phyloP scores from a whole-genome alignment of 148 eudicot species.

The Salicornia ramosissima region DNA sequence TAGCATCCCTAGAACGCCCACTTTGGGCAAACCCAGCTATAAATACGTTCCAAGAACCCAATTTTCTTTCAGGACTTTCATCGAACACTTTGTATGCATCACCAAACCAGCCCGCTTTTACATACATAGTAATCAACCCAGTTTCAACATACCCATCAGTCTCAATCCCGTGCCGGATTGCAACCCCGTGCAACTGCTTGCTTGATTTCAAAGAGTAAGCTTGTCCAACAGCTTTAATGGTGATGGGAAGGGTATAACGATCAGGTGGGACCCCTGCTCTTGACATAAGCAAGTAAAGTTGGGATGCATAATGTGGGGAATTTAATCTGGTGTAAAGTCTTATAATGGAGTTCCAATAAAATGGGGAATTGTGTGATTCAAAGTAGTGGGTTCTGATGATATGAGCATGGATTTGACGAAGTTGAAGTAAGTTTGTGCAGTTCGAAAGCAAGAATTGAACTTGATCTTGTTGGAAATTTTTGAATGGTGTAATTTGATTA shows the following conservation, averaged over 20 bases:
- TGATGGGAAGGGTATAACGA: conserved; percentile 56
- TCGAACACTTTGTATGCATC: conserved; percentile 65
- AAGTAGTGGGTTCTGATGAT: conserved; percentile 54
- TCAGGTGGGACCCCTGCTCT: conserved; percentile 45
- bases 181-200: conserved; percentile 47
- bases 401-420: conserved; percentile 44
- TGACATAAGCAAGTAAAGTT: conserved; percentile 42
- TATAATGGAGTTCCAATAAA: conserved; percentile 54
- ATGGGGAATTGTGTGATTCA: conserved; percentile 26
- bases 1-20: conserved; percentile 46
- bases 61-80: conserved; percentile 52
- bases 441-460: conserved; percentile 37
- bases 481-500: conserved; percentile 3
- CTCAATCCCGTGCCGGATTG: conserved; percentile 46
- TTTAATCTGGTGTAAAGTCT: conserved; percentile 50
- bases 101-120: conserved; percentile 45
- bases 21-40: conserved; percentile 60
- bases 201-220: conserved; percentile 28
- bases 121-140: conserved; percentile 60
- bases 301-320: conserved; percentile 39
- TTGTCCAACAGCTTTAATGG: conserved; percentile 54
- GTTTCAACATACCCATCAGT: conserved; percentile 55
- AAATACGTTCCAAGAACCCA: conserved; percentile 90
- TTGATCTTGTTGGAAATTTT: conserved; percentile 1
- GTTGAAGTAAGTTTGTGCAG: conserved; percentile 33